Base-by-base conservation (phyloP, 2,329 filamentous ascomycete species). In the Zymoseptoria brevis region DNA sequence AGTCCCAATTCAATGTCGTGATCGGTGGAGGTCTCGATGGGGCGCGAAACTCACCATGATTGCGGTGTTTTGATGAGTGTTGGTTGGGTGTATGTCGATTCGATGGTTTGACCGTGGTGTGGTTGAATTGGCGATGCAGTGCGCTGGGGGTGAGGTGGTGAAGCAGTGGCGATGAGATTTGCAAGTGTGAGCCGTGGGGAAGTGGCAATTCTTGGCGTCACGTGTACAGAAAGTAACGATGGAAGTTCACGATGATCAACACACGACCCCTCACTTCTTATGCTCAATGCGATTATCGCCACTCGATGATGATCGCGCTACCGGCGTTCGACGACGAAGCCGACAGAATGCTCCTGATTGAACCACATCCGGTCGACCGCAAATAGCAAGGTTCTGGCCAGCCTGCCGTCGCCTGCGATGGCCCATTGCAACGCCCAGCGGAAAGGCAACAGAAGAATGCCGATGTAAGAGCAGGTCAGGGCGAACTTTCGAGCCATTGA, bases 31-130 rank as follows among this genome's bases (percentile, higher is more conserved):
- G 30, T 56, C 52, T 35, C 57, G 57, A 53, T 41, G 53, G 56
- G 61, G 57, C 50, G 26, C 29, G 19, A 4, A 50, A 68, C 68
- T 58, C 68, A 70, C 68, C 68, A 70, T 70, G 54, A 65, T 70
- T 59, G 63, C 67, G 66, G 67, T 69, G 52, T 65, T 63, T 60
- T 57, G 57, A 55, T 59, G 63, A 56, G 60, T 65, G 35, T 59
- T 53, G 60, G 57, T 51, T 54, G 57, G 49, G 58, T 16, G 50
- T 45, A 55, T 41, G 24, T 58, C 48, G 56, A 45, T 54, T 57
- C 58, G 57, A 62, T 65, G 55, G 52, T 45, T 57, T 61, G 55
- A 55, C 48, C 29, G 50, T 49, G 41, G 50, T 62, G 57, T 51
- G 41, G 62, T 57, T 64, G 55, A 52, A 30, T 59, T 62, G 57